Evolutionary conservation across 257 asterid species (phyloP), one percentile per base, ranked within the genome.

Genomic region (Plantago major): DNA sequence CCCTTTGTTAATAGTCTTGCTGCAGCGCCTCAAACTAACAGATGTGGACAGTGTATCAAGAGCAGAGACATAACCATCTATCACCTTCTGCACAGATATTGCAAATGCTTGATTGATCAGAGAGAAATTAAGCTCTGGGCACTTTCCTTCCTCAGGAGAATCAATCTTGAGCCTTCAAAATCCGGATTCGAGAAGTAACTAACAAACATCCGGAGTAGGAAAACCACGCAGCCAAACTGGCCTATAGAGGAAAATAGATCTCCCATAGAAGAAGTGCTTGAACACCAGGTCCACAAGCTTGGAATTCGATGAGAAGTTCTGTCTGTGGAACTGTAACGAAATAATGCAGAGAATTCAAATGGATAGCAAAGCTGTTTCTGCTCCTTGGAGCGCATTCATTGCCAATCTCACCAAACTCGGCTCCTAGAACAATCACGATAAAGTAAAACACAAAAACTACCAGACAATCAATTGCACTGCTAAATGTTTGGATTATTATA

Each of bases 81-180:
- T 60, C 58, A 85, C 79, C 77, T 85, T 93, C 58, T 85, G 79
- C 72, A 89, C 87, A 66, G 96, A 81, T 74, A 89, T 80, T 30
- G 97, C 94, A 82, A 93, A 93, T 64, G 99, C 92, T 74, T 87
- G 99, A 78, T 89, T 89, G 67, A 81, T 78, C 82, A 87, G 84
- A 62, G 94, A 76, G 55, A 58, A 70, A 47, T 76, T 73, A 55
- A 14, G 50, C 46, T 52, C 33, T 9, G 60, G n/a, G 63, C 67
- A 18, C 50, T 63, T 74, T 50, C 70, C 72, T 18, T 62, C 75
- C 47, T 71, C 76, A 63, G 67, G 19, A 6, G 76, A 70, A 66
- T 71, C 73, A 48, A 42, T 55, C 38, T 63, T 26, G 22, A 63
- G 52, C 62, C 64, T 48, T 66, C 70, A 38, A 72, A 66, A 69